phyloP scores from a whole-genome alignment of 805 yeast species.

The Myxozyma neotropica region DNA sequence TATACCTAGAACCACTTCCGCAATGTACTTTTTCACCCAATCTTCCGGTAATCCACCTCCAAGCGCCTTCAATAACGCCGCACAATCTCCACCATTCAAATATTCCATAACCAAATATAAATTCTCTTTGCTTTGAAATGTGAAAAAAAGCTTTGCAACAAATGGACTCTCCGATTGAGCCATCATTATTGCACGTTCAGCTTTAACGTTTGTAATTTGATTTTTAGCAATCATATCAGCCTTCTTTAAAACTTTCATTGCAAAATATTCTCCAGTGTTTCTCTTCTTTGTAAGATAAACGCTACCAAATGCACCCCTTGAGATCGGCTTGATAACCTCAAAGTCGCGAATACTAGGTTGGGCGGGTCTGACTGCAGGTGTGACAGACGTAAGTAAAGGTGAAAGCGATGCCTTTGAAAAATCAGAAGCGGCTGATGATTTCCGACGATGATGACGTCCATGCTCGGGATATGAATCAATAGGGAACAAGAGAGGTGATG shows the following conservation, averaged over 20 bases:
- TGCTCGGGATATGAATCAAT: conserved; percentile 44
- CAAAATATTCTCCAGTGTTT: conserved; percentile 90
- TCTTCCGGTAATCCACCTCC: conserved; percentile 77
- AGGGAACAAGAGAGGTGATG: conserved; percentile 60
- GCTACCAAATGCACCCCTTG: conserved; percentile 97
- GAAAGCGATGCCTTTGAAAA: conserved; percentile 68
- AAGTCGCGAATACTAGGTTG: conserved; percentile 82
- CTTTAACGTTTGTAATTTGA: conserved; percentile 90
- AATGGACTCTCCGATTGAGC: conserved; percentile 90
- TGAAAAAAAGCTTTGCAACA: conserved; percentile 84
- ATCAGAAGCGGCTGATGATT: conserved; percentile 39
- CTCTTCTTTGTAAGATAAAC: conserved; percentile 84
- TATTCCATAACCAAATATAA: conserved; percentile 95
- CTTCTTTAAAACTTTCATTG: conserved; percentile 87
- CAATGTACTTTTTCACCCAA: conserved; percentile 80
- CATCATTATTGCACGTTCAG: conserved; percentile 98
- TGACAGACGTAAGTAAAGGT: conserved; percentile 71
- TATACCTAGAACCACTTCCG: conserved; percentile 89
- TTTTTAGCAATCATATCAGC: conserved; percentile 97
- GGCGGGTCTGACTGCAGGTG: conserved; percentile 55
- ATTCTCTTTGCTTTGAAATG: conserved; percentile 86
- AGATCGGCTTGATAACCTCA: conserved; percentile 87
- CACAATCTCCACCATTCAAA: conserved; percentile 93
- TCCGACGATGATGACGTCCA: conserved; percentile 36
- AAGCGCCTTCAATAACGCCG: conserved; percentile 77